phyloP scores from a whole-genome alignment of 805 yeast species.

The Hanseniaspora clermontiae region DNA sequence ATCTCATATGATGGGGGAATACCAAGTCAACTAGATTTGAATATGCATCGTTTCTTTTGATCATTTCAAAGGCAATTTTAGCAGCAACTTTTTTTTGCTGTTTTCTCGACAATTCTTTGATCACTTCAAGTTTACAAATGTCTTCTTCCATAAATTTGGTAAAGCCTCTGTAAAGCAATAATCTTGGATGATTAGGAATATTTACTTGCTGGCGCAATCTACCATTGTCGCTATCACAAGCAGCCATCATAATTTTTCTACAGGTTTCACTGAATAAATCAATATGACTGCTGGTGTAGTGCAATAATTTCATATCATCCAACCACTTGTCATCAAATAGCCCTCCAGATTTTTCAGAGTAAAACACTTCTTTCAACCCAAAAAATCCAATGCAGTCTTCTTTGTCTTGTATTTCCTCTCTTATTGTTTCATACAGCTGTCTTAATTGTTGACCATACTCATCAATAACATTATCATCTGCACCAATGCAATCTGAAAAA shows the following conservation, averaged over 20 bases:
- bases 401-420: constrained; percentile 24
- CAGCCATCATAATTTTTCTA: constrained; percentile 33
- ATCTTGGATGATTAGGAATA: constrained; percentile 43
- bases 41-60: constrained; percentile 51
- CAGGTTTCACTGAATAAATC: constrained; percentile 30
- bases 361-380: constrained; percentile 33
- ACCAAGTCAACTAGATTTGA: constrained; percentile 48
- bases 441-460: constrained; percentile 35
- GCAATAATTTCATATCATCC: constrained; percentile 24
- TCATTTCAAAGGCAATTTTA: constrained; percentile 51
- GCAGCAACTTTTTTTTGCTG: constrained; percentile 39
- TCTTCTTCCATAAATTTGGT: constrained; percentile 50
- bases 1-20: constrained; percentile 47
- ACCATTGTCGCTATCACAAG: constrained; percentile 46
- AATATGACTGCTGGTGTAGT: constrained; percentile 32
- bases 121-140: constrained; percentile 33
- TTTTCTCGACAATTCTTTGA: constrained; percentile 33
- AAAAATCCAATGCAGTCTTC: constrained; percentile 30
- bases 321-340: constrained; percentile 26
- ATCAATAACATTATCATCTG: constrained; percentile 44
- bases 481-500: constrained; percentile 52
- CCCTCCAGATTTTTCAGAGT: constrained; percentile 22
- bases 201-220: constrained; percentile 49
- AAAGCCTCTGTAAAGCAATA: constrained; percentile 44
- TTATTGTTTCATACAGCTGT: constrained; percentile 30